These are phyloP conservation scores for Fusarium sp. DNA, from an alignment of 2,329 filamentous ascomycete species.

Conservation along the genomic window DNA sequence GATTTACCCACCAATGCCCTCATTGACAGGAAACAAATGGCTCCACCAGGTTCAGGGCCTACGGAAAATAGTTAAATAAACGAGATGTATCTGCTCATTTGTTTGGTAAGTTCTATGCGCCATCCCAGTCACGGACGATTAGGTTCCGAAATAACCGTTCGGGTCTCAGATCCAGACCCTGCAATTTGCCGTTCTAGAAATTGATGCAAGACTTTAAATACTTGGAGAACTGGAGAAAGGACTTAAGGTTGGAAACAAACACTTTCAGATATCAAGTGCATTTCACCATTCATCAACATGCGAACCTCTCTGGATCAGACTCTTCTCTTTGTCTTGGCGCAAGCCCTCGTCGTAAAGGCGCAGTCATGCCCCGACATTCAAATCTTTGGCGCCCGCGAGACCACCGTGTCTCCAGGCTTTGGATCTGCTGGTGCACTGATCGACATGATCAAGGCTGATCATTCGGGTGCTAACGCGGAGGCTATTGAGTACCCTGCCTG, in stretches of 20 bases:
- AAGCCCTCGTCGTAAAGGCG: conserved; percentile 10
- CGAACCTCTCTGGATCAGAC: conserved; percentile 15
- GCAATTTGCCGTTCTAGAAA: neutral
- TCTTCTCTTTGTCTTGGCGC: conserved; percentile 17
- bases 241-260: neutral
- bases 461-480: conserved; percentile 64
- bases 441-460: conserved; percentile 59
- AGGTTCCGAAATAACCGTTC: neutral
- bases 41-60: neutral
- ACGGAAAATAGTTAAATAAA: neutral
- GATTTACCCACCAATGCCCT: neutral
- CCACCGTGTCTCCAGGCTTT: conserved; percentile 63
- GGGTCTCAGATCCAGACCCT: neutral
- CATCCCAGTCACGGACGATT: neutral
- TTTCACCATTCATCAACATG: conserved; percentile 13
- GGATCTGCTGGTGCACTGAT: conserved; percentile 63
- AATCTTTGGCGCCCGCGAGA: conserved; percentile 61
- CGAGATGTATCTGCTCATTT: neutral
- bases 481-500: conserved; percentile 71
- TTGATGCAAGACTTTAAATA: neutral
- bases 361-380: conserved; percentile 55
- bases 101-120: neutral
- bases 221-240: neutral
- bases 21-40: neutral
- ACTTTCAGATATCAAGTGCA: neutral